Evolutionary conservation across 805 yeast species (phyloP).

Genomic region (Saturnispora saitoi): DNA sequence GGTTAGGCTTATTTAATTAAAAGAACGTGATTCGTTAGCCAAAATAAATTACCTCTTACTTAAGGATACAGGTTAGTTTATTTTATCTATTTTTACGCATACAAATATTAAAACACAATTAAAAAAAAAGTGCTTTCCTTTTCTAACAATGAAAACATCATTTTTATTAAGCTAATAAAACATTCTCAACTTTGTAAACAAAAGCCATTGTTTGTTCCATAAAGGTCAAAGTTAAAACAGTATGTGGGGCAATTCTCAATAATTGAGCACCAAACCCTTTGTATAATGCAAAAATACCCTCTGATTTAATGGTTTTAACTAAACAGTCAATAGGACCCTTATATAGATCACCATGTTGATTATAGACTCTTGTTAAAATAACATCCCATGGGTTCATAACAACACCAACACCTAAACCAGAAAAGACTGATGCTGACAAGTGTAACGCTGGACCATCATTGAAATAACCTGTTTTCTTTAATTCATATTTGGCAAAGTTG

Average conservation of each 20-base stretch:
- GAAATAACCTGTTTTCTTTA: slow-evolving; percentile 45
- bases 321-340: slow-evolving; percentile 86
- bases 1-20: background rate
- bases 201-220: slow-evolving; percentile 91
- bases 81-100: background rate
- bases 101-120: background rate
- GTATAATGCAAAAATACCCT: slow-evolving; percentile 82
- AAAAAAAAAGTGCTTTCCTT: background rate
- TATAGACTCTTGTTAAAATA: slow-evolving; percentile 85
- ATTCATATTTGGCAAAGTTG: slow-evolving; percentile 59
- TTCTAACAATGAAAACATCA: background rate
- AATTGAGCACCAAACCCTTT: slow-evolving; percentile 94
- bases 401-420: slow-evolving; percentile 88
- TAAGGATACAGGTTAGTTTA: background rate
- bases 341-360: slow-evolving; percentile 71
- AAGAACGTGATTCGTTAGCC: background rate
- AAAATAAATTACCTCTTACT: background rate
- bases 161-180: slow-evolving; percentile 10
- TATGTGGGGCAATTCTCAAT: slow-evolving; percentile 90
- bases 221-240: slow-evolving; percentile 79
- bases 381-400: slow-evolving; percentile 99
- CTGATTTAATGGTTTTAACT: slow-evolving; percentile 67
- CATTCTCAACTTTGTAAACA: slow-evolving; percentile 35
- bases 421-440: slow-evolving; percentile 59
- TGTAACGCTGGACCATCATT: slow-evolving; percentile 63